These are phyloP conservation scores for Carex littledalei DNA, from an alignment of 176 grass and related monocot species.

Conservation along the genomic window DNA sequence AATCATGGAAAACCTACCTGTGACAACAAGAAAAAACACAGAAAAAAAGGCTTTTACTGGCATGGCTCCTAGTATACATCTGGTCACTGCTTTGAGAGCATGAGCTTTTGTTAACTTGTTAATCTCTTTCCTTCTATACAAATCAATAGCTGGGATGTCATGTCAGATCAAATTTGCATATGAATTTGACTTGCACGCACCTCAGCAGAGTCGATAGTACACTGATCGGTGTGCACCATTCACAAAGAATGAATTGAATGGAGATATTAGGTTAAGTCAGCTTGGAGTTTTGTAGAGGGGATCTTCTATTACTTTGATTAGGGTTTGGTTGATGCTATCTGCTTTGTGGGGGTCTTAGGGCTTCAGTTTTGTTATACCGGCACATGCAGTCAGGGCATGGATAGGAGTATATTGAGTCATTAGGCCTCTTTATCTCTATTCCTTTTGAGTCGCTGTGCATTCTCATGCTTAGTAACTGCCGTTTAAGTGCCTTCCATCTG, in stretches of 20 bases:
- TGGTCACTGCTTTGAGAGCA: not conserved
- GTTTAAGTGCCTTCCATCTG: constrained; percentile 87
- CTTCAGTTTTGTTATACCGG: constrained; percentile 56
- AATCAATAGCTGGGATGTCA: not conserved
- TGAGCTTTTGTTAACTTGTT: constrained; percentile 11
- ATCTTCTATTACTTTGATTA: not conserved
- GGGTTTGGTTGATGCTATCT: constrained; percentile 42
- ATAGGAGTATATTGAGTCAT: constrained; percentile 81
- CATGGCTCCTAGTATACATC: constrained; percentile 7
- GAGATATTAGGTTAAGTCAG: constrained; percentile 48
- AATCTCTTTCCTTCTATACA: constrained; percentile 19
- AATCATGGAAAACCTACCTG: constrained; percentile 3
- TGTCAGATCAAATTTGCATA: constrained; percentile 1
- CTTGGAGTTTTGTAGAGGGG: constrained; percentile 2
- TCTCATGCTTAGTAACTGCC: constrained; percentile 77
- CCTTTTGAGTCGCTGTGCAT: constrained; percentile 79
- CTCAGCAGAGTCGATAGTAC: not conserved
- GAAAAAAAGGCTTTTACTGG: not conserved
- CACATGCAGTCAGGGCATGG: constrained; percentile 96
- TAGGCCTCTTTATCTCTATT: constrained; percentile 83
- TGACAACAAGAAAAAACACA: not conserved
- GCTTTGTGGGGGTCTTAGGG: constrained; percentile 36
- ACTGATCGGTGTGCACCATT: constrained; percentile 23
- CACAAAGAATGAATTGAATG: constrained; percentile 56
- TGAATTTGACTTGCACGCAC: not conserved